These are phyloP conservation scores for Crithidia acanthocephali DNA, from an alignment of 208 protist species.

Conservation along the genomic window DNA sequence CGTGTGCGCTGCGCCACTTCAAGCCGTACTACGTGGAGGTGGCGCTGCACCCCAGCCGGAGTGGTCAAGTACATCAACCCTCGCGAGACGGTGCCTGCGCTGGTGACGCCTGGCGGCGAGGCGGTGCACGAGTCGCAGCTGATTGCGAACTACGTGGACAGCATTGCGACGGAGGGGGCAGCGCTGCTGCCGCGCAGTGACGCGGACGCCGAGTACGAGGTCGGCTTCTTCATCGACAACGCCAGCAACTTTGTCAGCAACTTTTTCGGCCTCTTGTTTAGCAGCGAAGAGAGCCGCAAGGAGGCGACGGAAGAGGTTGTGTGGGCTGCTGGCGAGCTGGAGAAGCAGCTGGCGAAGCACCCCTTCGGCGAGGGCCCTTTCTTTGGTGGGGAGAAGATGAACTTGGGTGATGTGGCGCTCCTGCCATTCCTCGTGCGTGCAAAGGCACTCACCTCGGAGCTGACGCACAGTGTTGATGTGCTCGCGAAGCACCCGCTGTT, in stretches of 20 bases:
- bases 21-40: constrained; percentile 48
- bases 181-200: constrained; percentile 50
- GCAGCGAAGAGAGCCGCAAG: constrained; percentile 15
- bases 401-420: constrained; percentile 63
- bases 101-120: constrained; percentile 59
- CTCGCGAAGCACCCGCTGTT: constrained; percentile 62
- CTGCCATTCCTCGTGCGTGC: constrained; percentile 63
- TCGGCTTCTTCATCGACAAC: constrained; percentile 46
- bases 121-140: constrained; percentile 68
- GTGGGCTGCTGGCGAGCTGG: constrained; percentile 56
- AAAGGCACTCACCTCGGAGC: constrained; percentile 42
- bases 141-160: constrained; percentile 72
- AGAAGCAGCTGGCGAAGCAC: constrained; percentile 50
- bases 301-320: constrained; percentile 49
- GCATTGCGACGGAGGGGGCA: constrained; percentile 11
- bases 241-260: constrained; percentile 38
- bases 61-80: constrained; percentile 73
- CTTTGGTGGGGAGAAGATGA: constrained; percentile 57
- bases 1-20: constrained; percentile 52
- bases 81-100: constrained; percentile 66
- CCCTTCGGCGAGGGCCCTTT: constrained; percentile 71
- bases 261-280: constrained; percentile 23
- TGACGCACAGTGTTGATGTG: constrained; percentile 55
- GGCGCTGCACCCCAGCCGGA: constrained; percentile 43
- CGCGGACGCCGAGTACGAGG: constrained; percentile 52